These are phyloP conservation scores for Dactylellina drechsleri DNA, from an alignment of 2,329 filamentous ascomycete species.

Conservation along the genomic window DNA sequence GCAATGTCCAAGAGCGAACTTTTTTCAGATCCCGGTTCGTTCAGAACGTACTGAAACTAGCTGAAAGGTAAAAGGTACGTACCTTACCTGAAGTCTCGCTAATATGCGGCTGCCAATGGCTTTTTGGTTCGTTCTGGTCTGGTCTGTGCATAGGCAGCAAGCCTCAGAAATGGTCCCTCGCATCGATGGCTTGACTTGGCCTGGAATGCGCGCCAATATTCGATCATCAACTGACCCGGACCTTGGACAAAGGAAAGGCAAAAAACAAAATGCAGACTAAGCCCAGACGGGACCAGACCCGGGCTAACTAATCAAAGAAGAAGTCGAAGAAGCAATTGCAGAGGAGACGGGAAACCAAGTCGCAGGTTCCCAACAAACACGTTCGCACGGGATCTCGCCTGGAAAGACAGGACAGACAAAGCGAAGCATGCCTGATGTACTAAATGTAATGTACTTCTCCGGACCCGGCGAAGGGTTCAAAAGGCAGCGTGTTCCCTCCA, in stretches of 20 bases:
- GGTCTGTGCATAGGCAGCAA: constrained; percentile 8
- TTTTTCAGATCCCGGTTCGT: neutral
- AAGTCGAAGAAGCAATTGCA: neutral
- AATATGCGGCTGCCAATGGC: constrained; percentile 45
- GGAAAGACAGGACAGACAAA: constrained; percentile 33
- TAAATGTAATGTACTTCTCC: constrained; percentile 12
- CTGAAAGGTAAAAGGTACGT: neutral
- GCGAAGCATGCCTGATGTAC: constrained; percentile 3
- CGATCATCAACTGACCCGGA: constrained; percentile 19
- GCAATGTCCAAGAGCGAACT: constrained; percentile 11
- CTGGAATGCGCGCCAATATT: constrained; percentile 28
- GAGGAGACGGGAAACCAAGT: constrained; percentile 1
- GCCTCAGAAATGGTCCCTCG: constrained; percentile 23
- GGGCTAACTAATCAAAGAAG: neutral
- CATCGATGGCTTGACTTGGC: constrained; percentile 50
- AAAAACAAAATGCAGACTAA: constrained; percentile 1
- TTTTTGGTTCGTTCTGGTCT: neutral
- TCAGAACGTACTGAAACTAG: neutral
- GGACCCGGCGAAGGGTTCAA: constrained; percentile 43
- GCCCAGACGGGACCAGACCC: no score
- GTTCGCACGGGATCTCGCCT: constrained; percentile 46
- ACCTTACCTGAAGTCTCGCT: constrained; percentile 12
- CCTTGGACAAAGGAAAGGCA: constrained; percentile 8
- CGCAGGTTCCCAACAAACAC: constrained; percentile 27
- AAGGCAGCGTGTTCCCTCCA: constrained; percentile 42